Evolutionary conservation across 768 basidiomycete genomes (phyloP).

Genomic region (Boletus subparvulus): DNA sequence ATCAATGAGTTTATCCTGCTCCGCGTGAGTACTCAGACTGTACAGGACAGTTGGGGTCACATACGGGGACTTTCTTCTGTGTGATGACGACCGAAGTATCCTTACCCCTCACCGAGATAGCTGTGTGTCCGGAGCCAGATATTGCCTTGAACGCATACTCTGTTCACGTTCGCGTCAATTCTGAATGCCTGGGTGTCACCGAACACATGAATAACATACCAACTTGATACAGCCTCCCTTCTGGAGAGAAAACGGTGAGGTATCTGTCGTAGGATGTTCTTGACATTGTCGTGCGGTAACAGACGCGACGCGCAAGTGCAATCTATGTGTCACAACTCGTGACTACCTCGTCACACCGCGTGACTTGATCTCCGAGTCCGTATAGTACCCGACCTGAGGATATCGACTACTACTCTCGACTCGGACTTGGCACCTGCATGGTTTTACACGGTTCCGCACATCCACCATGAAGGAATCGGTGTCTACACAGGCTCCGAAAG

Average conservation of each 20-base stretch:
- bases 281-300: slow-evolving; percentile 67
- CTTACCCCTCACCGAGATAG: slow-evolving; percentile 89
- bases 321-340: slow-evolving; percentile 37
- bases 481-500: slow-evolving; percentile 75
- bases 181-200: not conserved
- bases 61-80: slow-evolving; percentile 95
- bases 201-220: slow-evolving; percentile 50
- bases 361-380: slow-evolving; percentile 4
- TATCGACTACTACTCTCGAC: too few species aligned
- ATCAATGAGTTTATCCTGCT: slow-evolving; percentile 95
- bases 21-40: not conserved
- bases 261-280: slow-evolving; percentile 95
- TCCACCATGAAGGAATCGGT: slow-evolving; percentile 72
- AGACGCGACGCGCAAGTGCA: slow-evolving; percentile 61
- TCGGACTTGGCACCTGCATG: not conserved
- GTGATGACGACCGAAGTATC: slow-evolving; percentile 96
- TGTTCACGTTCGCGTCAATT: slow-evolving; percentile 33
- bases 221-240: slow-evolving; percentile 98
- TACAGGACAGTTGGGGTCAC: slow-evolving; percentile 32
- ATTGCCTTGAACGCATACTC: slow-evolving; percentile 99
- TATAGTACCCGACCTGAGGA: too few species aligned
- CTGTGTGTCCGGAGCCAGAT: slow-evolving; percentile 93
- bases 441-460: not conserved
- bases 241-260: slow-evolving; percentile 95
- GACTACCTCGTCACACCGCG: slow-evolving; percentile 18